Percentiles rank a stretch among this genome's conserved stretches.
phyloP scores from a whole-genome alignment of 805 yeast species.

The Isabelozyma pseudorhagii region DNA sequence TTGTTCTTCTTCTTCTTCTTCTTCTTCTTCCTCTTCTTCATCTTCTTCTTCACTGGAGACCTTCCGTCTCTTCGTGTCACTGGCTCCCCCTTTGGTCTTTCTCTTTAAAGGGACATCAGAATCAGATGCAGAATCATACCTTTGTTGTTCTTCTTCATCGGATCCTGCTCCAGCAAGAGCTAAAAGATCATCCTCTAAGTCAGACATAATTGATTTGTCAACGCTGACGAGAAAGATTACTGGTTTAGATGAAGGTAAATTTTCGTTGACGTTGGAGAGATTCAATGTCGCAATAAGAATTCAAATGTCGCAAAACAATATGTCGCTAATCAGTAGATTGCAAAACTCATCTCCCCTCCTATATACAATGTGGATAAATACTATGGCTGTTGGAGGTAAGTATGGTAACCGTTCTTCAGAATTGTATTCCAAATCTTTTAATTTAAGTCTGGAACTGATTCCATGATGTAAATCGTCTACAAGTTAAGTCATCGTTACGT shows the following conservation, averaged over 20 bases:
- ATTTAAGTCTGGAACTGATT: too few species aligned
- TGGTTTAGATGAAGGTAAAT: not conserved
- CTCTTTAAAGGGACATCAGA: conserved; percentile 7
- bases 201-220: conserved; percentile 52
- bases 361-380: too few species aligned
- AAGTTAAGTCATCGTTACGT: too few species aligned
- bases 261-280: not conserved
- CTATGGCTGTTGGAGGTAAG: too few species aligned
- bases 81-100: conserved; percentile 16
- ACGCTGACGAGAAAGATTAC: not conserved
- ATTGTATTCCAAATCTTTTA: too few species aligned
- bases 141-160: conserved; percentile 31
- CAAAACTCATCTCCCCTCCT: too few species aligned
- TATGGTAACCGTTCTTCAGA: too few species aligned
- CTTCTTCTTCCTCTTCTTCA: conserved; percentile 16
- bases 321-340: too few species aligned
- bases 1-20: conserved; percentile 33
- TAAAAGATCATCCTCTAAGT: conserved; percentile 88
- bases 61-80: conserved; percentile 29
- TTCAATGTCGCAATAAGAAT: not conserved
- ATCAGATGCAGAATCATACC: conserved; percentile 20
- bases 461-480: too few species aligned
- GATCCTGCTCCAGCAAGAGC: conserved; percentile 77
- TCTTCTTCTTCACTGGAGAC: conserved; percentile 17
- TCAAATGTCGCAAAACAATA: not conserved